Base-by-base conservation (phyloP, 306 rosid genomes). In the Trifolium subterraneum region DNA sequence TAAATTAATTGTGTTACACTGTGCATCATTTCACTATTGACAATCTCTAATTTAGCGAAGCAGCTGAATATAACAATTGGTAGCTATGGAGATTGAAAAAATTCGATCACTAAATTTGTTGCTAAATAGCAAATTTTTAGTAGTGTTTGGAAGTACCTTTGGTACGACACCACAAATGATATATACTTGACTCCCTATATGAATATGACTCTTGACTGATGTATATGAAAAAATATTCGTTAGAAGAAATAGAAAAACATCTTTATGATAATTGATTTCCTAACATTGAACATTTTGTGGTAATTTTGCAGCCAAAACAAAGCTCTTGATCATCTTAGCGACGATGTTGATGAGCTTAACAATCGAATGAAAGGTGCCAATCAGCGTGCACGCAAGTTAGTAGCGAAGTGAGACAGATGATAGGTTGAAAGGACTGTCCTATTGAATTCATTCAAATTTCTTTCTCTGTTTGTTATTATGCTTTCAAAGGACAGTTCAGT, bases 231-330 rank as follows among this genome's bases (percentile, higher is more conserved):
- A 27, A 27, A 27, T 27, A 27, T 27, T 27, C 4, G 31, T 27
- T 3, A 27, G 4, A 27, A 27, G 31, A 29, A 6, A 12, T 10
- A 12, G 10, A 42, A 7, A 36, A 36, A 36, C 10, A 36, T 36
- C 10, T 7, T 7, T 36, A 7, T 7, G 10, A 8, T 36, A 8
- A 7, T 44, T 52, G 27, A 41, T 64, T 64, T n/a, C 15, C 35
- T 68, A 29, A 68, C 19, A n/a, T 29, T 73, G 2, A 4, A 61
- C 6, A 44, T 63, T 9, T 39, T 52, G 6, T 80, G 85, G 19
- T 70, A 70, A 77, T 23, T 64, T 66, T 92, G 85, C 90, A 95
- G 99, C 85, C 99, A 92, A 87, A 95, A 95, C 73, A 90, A 90
- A 74, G 93, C 96, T 20, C 87, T 95, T 23, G 97, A 92, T 86